Evolutionary conservation across 805 yeast species (phyloP).

Genomic region (Saccharomycopsis babjevae): DNA sequence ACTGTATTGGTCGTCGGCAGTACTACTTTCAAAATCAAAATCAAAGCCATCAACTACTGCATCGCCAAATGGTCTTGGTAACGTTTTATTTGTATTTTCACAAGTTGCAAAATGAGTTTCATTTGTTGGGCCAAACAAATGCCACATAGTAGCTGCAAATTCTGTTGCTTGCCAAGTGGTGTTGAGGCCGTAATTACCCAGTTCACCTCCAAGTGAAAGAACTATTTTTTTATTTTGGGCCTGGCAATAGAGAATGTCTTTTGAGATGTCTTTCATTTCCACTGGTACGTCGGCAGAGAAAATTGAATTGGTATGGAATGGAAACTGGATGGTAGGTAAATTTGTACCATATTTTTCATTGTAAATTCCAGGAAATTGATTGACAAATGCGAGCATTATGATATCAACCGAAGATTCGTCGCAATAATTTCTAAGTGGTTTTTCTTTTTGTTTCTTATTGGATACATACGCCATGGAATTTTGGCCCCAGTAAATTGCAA

Average conservation of each 20-base stretch:
- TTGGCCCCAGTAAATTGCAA: conserved; percentile 89
- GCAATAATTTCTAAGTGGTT: conserved; percentile 48
- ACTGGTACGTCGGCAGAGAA: conserved; percentile 38
- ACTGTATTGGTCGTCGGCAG: conserved; percentile 47
- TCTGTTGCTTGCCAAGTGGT: conserved; percentile 39
- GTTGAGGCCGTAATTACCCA: conserved; percentile 45
- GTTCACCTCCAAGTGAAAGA: conserved; percentile 56
- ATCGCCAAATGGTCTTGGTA: conserved; percentile 39
- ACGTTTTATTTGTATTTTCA: conserved; percentile 4
- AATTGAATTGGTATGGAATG: conserved; percentile 22
- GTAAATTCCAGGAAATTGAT: conserved; percentile 41
- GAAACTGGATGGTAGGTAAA: conserved; percentile 22
- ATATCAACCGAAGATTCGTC: conserved; percentile 59
- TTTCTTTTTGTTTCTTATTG: conserved; percentile 26
- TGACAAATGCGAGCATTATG: conserved; percentile 59
- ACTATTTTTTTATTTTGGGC: conserved; percentile 48
- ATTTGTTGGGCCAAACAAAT: conserved; percentile 38
- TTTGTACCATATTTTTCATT: conserved; percentile 14
- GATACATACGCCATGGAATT: conserved; percentile 52
- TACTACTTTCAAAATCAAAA: conserved; percentile 69
- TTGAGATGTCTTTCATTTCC: conserved; percentile 36
- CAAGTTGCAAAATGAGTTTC: conserved; percentile 9
- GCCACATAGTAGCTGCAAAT: conserved; percentile 46
- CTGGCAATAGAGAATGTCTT: conserved; percentile 57
- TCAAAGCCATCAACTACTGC: conserved; percentile 75